Base-by-base conservation (phyloP, 2,329 filamentous ascomycete genomes). In the Sarocladium kiliense region DNA sequence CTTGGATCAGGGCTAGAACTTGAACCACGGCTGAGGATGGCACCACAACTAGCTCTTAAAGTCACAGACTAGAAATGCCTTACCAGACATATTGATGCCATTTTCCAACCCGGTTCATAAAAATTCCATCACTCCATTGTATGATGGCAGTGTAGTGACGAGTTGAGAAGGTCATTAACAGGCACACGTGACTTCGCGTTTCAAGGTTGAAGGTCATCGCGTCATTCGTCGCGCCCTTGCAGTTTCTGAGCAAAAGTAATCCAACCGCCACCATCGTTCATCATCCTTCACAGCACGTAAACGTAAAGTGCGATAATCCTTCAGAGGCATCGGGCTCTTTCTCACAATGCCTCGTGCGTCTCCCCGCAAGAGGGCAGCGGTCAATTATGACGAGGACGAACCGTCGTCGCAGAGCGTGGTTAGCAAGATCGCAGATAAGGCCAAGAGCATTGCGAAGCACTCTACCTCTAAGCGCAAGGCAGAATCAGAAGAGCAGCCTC, bases 261-360 rank as follows among this genome's bases (percentile, higher is more conserved):
- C 14, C 12, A 36, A 27, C 45, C 25, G 30, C 11, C 11, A 50
- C 25, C n/a, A 50, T 18, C 30, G 26, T 42, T 18, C 39, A 42
- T 18, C 6, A 42, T 12, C 30, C 12, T 12, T 12, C 30, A 32
- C 7, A 12, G 12, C 6, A 32, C 12, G 12, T n/a, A n/a, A n/a
- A n/a, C n/a, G n/a, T n/a, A n/a, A n/a, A n/a, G n/a, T n/a, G n/a
- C n/a, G n/a, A n/a, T n/a, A n/a, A n/a, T n/a, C n/a, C n/a, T n/a
- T n/a, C n/a, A n/a, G n/a, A n/a, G n/a, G n/a, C n/a, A n/a, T n/a
- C n/a, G n/a, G n/a, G n/a, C n/a, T n/a, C n/a, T n/a, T 3, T 18
- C 18, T 44, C 39, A 44, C 19, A 44, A 74, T 74, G 71, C 58
- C 66, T 32, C 70, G 70, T 27, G 62, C 65, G 5, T 70, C 72